Evolutionary conservation across 164 flowering plant species (phyloP), one percentile per base, ranked within the genome.

Genomic region (Cinnamomum chago): DNA sequence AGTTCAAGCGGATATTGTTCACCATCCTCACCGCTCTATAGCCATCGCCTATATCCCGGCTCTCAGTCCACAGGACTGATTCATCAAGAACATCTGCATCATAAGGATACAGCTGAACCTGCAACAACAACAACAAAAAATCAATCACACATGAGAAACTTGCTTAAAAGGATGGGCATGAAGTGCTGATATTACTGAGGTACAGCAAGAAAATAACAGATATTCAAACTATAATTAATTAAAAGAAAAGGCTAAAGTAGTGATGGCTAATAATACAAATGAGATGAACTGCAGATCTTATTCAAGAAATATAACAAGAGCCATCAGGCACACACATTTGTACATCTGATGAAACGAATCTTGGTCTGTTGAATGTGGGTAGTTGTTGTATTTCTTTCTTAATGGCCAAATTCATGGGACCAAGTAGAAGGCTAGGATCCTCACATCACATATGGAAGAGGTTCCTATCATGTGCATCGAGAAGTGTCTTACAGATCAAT

Each of bases 31-130:
- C 65, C 3, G 85, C 28, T 78, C 89, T 82, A 76, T 65, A 89
- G 17, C 86, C 84, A 70, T 82, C 85, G 52, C 91, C 90, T 67
- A 79, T 13, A 75, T 90, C 89, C 77, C 68, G 82, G 84, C 92
- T 86, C 82, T 84, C 84, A 0, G 88, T 82, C 95, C 95, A 91
- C 71, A 91, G 74, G 11, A 91, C 35, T 23, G 93, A 87, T 72
- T 79, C 80, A 76, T 91, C 95, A 35, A 89, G 81, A 55, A 20
- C 71, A 73, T 88, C 84, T 35, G 90, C 75, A 72, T 84, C 82
- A 79, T 89, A 86, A 22, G 84, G 84, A 28, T 74, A 67, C 73
- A 91, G 81, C 81, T 85, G 86, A 30, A 89, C 95, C 95, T 90
- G 84, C 73, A 79, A 50, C 2, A 27, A 27, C 0, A 27, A 25